Conservation (phyloP, 257 asterid species). For the Solanum sitiens region DNA sequence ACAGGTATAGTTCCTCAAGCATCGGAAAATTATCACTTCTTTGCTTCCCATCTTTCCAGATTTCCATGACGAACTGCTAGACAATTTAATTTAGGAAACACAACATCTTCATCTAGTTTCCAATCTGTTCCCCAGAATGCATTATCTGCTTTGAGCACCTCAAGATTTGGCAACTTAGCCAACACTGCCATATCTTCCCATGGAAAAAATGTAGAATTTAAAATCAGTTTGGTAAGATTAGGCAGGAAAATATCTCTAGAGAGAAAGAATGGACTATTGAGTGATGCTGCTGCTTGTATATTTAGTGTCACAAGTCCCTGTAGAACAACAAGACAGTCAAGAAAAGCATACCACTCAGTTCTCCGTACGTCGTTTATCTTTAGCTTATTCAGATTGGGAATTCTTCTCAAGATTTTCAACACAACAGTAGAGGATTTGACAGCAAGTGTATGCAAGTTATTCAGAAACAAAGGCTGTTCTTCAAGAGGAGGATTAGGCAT, state of each 20-base stretch:
- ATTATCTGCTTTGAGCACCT: background rate
- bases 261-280: background rate
- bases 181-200: background rate
- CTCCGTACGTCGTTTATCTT: background rate
- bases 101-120: background rate
- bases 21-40: background rate
- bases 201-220: background rate
- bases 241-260: background rate
- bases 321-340: background rate
- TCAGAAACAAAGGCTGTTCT: background rate
- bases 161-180: background rate
- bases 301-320: background rate
- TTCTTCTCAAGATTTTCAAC: background rate
- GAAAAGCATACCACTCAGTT: background rate
- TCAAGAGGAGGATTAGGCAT: background rate
- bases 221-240: background rate
- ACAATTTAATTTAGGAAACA: background rate
- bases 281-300: background rate
- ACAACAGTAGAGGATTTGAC: background rate
- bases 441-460: background rate
- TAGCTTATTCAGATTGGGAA: background rate
- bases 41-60: background rate
- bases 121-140: background rate
- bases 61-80: background rate
- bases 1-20: background rate